phyloP scores from a whole-genome alignment of 2,329 filamentous ascomycete species.

The Microdochium nivale region DNA sequence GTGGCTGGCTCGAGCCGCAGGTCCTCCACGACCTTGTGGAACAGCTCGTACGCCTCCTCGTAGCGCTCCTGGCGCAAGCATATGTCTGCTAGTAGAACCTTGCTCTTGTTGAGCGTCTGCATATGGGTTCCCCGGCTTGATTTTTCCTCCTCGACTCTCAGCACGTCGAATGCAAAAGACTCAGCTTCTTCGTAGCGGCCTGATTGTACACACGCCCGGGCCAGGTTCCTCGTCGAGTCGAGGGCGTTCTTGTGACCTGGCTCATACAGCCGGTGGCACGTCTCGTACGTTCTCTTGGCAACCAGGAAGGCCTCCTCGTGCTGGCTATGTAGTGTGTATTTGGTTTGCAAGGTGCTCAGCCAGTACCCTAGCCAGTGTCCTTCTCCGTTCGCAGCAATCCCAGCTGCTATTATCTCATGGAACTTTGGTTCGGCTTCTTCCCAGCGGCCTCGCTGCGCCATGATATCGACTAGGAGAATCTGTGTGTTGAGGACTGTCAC shows the following conservation, averaged over 20 bases:
- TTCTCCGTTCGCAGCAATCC: background rate
- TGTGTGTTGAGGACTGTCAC: background rate
- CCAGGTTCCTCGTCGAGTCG: background rate
- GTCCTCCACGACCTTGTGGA: background rate
- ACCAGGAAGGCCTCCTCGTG: background rate
- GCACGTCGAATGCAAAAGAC: background rate
- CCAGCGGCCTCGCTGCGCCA: background rate
- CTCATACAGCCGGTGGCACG: background rate
- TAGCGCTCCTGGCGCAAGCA: background rate
- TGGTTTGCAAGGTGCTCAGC: background rate
- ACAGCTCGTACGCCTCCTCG: background rate
- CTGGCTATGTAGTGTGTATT: background rate
- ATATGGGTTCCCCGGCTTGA: background rate
- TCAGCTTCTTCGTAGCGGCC: background rate
- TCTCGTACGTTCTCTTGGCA: background rate
- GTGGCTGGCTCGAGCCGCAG: background rate
- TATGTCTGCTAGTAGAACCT: background rate
- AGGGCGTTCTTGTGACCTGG: background rate
- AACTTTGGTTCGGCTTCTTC: background rate
- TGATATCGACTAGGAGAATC: background rate
- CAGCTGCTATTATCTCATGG: background rate
- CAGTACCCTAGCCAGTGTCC: background rate
- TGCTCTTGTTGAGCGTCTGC: background rate
- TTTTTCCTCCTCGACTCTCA: too few relatives aligned
- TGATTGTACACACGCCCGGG: background rate